Evolutionary conservation across 495 filamentous ascomycete genomes (phyloP).

Genomic region (Penicillium cataractarum): DNA sequence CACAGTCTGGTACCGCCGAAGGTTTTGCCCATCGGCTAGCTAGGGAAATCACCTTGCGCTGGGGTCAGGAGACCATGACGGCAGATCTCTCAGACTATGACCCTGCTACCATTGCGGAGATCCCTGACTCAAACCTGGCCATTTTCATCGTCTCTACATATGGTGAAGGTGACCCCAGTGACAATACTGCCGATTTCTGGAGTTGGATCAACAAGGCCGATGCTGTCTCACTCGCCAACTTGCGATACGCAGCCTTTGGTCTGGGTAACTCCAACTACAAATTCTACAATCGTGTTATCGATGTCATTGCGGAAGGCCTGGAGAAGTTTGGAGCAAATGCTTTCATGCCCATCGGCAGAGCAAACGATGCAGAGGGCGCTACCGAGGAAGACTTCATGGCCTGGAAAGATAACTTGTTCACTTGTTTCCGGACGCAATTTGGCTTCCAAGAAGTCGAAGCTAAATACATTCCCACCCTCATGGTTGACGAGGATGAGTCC

Average conservation of each 20-base stretch:
- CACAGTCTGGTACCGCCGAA: constrained; percentile 59
- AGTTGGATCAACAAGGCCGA: constrained; percentile 42
- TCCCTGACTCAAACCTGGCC: constrained; percentile 45
- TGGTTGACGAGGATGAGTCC: constrained; percentile 42
- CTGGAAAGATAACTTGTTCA: constrained; percentile 52
- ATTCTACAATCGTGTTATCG: constrained; percentile 53
- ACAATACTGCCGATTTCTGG: constrained; percentile 53
- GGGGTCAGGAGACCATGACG: constrained; percentile 45
- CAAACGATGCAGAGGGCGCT: constrained; percentile 51
- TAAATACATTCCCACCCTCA: constrained; percentile 45
- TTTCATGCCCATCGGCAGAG: constrained; percentile 44
- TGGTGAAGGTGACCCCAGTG: constrained; percentile 58
- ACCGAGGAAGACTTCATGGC: constrained; percentile 56
- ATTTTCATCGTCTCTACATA: constrained; percentile 58
- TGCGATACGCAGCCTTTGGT: constrained; percentile 50
- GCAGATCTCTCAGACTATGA: constrained; percentile 58
- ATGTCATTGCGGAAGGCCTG: constrained; percentile 42
- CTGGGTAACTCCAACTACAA: constrained; percentile 58
- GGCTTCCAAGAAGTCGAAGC: constrained; percentile 42
- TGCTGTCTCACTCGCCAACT: constrained; percentile 32
- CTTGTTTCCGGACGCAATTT: constrained; percentile 38
- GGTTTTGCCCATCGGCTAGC: constrained; percentile 50
- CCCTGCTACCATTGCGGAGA: constrained; percentile 39
- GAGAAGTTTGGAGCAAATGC: constrained; percentile 41
- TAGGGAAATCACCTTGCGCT: constrained; percentile 46